Conservation (phyloP, 768 basidiomycete genomes). For the Termitomyces sp. region DNA sequence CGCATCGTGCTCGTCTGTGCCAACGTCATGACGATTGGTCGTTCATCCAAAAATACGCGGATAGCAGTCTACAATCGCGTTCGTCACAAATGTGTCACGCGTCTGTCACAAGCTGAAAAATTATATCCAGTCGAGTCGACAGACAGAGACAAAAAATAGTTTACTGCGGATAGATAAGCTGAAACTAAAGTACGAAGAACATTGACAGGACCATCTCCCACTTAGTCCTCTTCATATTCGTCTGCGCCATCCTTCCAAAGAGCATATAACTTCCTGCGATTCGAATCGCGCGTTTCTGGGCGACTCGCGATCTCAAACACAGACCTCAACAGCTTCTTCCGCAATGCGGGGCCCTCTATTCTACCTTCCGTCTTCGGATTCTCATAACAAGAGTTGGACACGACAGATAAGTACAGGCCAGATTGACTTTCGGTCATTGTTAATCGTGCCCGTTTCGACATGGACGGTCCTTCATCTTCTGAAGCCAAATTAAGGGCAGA, state of each 20-base stretch:
- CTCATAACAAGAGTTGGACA: slow-evolving; percentile 48
- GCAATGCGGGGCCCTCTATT: slow-evolving; percentile 31
- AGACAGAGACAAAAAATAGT: background rate
- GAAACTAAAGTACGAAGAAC: background rate
- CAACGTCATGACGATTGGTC: slow-evolving; percentile 4
- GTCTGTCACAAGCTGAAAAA: slow-evolving; percentile 2
- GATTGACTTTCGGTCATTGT: slow-evolving; percentile 11
- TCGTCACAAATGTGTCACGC: slow-evolving; percentile 15
- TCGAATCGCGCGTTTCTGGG: slow-evolving; percentile 68
- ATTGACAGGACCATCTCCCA: slow-evolving; percentile 13
- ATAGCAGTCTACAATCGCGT: slow-evolving; percentile 13
- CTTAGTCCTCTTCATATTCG: slow-evolving; percentile 31
- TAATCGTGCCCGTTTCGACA: slow-evolving; percentile 41
- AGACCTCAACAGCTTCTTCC: slow-evolving; percentile 48
- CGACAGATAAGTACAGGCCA: slow-evolving; percentile 35
- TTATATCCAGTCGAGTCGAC: background rate
- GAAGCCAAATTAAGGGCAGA: slow-evolving; percentile 36
- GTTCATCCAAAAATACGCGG: background rate
- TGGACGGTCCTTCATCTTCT: slow-evolving; percentile 34
- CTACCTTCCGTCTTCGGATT: slow-evolving; percentile 33
- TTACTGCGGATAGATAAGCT: background rate
- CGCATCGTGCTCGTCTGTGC: slow-evolving; percentile 10
- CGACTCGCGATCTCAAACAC: slow-evolving; percentile 74
- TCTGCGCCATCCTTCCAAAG: slow-evolving; percentile 61
- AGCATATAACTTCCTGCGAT: slow-evolving; percentile 77